Evolutionary conservation across 139 green algal species (phyloP).

Genomic region (Marvania coccoides): DNA sequence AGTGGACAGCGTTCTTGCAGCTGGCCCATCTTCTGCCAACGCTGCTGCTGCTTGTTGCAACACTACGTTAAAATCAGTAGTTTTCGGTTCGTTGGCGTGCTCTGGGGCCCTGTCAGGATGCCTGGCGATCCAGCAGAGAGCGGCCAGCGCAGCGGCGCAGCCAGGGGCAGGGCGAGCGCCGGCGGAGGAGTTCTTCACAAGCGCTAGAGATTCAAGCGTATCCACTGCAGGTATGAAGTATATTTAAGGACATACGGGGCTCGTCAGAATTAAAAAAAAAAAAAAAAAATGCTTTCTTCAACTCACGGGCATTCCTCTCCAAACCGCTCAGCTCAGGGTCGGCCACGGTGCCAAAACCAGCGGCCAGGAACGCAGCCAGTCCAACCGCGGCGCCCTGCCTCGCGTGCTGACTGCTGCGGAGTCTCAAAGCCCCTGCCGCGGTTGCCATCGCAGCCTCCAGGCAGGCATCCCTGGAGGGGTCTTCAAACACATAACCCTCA

Average conservation of each 20-base stretch:
- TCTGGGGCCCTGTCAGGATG: too few species aligned
- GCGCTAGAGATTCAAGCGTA: neutral
- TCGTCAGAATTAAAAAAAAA: neutral
- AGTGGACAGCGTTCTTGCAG: neutral
- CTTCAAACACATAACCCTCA: conserved; percentile 1
- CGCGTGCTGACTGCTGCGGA: too few species aligned
- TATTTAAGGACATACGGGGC: neutral
- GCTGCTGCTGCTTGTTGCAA: too few species aligned
- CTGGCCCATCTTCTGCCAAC: neutral
- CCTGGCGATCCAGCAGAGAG: neutral
- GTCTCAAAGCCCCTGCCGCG: too few species aligned
- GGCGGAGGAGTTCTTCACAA: neutral
- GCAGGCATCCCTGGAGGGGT: too few species aligned
- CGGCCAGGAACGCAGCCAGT: neutral
- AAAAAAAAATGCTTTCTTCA: too few species aligned
- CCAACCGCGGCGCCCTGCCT: neutral
- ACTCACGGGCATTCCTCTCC: too few species aligned
- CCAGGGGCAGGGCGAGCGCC: neutral
- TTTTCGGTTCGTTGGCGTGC: too few species aligned
- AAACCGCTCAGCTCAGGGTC: too few species aligned
- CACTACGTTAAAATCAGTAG: too few species aligned
- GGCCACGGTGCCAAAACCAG: neutral
- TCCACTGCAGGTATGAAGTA: neutral
- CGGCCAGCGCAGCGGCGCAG: neutral
- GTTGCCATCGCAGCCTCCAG: too few species aligned